phyloP scores from a whole-genome alignment of 441 rosid species.

The Adansonia rubrostipa region DNA sequence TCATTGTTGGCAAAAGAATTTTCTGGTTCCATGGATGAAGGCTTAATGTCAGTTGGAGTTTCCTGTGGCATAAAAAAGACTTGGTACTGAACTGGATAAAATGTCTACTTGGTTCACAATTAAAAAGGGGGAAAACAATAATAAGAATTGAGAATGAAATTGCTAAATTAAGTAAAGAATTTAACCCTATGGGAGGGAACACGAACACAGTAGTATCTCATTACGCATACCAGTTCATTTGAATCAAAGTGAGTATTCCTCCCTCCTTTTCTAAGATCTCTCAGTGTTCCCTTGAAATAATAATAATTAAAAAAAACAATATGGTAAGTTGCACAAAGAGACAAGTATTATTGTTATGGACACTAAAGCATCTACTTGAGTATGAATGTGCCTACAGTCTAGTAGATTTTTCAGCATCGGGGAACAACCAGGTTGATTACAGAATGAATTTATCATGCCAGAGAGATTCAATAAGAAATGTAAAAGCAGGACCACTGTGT shows the following conservation, averaged over 20 bases:
- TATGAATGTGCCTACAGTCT: neutral
- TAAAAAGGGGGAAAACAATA: neutral
- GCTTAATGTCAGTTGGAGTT: conserved; percentile 45
- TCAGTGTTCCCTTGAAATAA: conserved; percentile 54
- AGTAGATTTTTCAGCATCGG: neutral
- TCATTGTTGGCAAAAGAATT: conserved; percentile 39
- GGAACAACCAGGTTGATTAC: neutral
- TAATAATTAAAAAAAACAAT: conserved; percentile 13
- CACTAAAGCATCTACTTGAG: neutral
- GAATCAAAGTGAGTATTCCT: conserved; percentile 40
- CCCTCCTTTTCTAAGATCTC: conserved; percentile 57
- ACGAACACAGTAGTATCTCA: conserved; percentile 14
- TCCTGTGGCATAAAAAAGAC: conserved; percentile 33
- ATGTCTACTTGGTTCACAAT: neutral
- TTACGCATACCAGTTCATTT: conserved; percentile 45
- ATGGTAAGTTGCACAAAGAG: conserved; percentile 21
- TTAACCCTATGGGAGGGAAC: neutral
- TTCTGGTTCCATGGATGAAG: conserved; percentile 42
- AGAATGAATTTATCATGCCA: neutral
- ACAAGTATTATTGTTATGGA: neutral
- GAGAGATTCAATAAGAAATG: conserved; percentile 19
- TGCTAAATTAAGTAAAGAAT: conserved; percentile 5
- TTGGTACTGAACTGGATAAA: neutral
- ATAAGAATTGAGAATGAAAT: conserved; percentile 14
- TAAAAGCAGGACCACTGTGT: conserved; percentile 1